Conservation (phyloP, 2,329 filamentous ascomycete genomes). For the Pseudohalonectria lignicola region DNA sequence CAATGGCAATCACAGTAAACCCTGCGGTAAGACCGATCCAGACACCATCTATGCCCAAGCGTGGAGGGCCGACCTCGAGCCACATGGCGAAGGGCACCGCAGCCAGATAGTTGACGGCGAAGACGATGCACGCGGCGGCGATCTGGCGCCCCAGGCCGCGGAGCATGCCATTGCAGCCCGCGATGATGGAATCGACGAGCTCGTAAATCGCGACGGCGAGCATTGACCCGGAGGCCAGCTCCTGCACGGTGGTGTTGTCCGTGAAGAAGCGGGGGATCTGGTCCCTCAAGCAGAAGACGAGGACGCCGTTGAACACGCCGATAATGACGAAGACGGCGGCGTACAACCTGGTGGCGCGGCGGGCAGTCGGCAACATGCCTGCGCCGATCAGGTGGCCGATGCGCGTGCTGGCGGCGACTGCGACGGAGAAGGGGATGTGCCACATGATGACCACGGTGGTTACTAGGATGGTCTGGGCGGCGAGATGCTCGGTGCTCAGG, state of each 20-base stretch:
- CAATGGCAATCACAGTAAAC: too few relatives aligned
- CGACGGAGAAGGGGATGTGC: too few relatives aligned
- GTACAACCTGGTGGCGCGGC: too few relatives aligned
- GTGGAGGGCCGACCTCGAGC: too few relatives aligned
- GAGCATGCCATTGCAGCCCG: constrained; percentile 24
- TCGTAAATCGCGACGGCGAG: constrained; percentile 20
- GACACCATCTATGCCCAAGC: too few relatives aligned
- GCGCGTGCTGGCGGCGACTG: constrained; percentile 28
- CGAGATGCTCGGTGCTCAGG: too few relatives aligned
- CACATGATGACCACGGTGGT: too few relatives aligned
- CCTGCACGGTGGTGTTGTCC: constrained; percentile 16
- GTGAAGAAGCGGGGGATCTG: constrained; percentile 19
- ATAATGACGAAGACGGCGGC: too few relatives aligned
- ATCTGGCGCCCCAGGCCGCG: constrained; percentile 26
- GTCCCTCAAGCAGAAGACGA: constrained; percentile 19
- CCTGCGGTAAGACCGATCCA: too few relatives aligned
- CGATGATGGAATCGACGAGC: constrained; percentile 21
- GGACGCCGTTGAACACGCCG: constrained; percentile 20
- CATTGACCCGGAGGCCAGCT: constrained; percentile 18
- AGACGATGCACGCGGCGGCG: constrained; percentile 23
- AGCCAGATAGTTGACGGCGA: constrained; percentile 23
- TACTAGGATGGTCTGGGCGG: too few relatives aligned
- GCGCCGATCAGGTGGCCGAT: constrained; percentile 30
- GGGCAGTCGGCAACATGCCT: constrained; percentile 18
- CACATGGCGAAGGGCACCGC: constrained; percentile 25